Conservation (phyloP, 225 moss, liverwort and hornwort species). For the Physcomitrium patens region DNA sequence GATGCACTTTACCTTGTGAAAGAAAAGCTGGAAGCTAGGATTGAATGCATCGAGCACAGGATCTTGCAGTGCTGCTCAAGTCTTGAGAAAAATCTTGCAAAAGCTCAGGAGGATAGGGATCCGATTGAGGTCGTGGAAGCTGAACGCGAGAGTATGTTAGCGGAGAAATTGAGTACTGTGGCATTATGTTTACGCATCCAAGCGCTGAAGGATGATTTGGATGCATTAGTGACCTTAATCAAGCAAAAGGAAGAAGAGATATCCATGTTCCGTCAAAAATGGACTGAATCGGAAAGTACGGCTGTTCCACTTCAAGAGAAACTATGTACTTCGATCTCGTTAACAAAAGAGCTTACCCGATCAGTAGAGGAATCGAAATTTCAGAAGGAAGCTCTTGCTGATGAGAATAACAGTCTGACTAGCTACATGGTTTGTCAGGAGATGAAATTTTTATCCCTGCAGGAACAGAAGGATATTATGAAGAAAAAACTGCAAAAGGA, state of each 20-base stretch:
- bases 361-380: slow-evolving; percentile 48
- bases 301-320: slow-evolving; percentile 42
- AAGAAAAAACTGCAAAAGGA: slow-evolving; percentile 52
- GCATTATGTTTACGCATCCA: slow-evolving; percentile 17
- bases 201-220: slow-evolving; percentile 33
- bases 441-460: slow-evolving; percentile 51
- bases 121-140: slow-evolving; percentile 33
- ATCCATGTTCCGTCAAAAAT: slow-evolving; percentile 27
- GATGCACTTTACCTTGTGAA: slow-evolving; percentile 29
- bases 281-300: slow-evolving; percentile 32
- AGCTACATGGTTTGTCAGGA: slow-evolving; percentile 63
- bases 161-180: slow-evolving; percentile 29
- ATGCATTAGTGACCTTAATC: slow-evolving; percentile 24
- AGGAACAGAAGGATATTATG: slow-evolving; percentile 40
- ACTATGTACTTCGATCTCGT: slow-evolving; percentile 35
- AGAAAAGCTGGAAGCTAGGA: slow-evolving; percentile 40
- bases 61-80: slow-evolving; percentile 30
- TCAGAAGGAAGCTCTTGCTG: slow-evolving; percentile 37
- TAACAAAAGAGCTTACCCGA: slow-evolving; percentile 41
- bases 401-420: slow-evolving; percentile 52
- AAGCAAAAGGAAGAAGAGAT: slow-evolving; percentile 44
- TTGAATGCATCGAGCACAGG: slow-evolving; percentile 28
- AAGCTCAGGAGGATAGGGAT: slow-evolving; percentile 32
- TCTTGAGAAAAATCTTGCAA: slow-evolving; percentile 37
- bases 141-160: slow-evolving; percentile 35